Percentiles rank a stretch among this genome's conserved stretches.
phyloP scores from a whole-genome alignment of 2,329 filamentous ascomycete genomes.

The Botrytis paeoniae region DNA sequence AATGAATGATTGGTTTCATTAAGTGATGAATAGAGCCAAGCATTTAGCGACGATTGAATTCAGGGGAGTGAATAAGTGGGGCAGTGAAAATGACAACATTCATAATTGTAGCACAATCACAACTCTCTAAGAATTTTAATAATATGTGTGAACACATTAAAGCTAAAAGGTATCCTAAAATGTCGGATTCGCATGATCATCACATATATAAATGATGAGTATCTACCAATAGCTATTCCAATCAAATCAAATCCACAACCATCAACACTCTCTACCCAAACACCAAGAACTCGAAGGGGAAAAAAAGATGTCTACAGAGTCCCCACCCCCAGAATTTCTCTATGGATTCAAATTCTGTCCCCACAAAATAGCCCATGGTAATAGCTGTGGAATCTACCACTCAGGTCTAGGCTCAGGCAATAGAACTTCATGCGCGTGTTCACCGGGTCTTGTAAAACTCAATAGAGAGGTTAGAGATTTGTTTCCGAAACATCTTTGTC shows the following conservation, averaged over 20 bases:
- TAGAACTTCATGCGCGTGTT: not conserved
- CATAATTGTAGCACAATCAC: not conserved
- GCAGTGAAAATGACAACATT: not conserved
- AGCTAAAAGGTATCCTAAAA: fast-evolving
- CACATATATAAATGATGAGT: not conserved
- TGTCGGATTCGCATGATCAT: too few relatives aligned
- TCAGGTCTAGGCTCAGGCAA: not conserved
- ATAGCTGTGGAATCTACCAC: not conserved
- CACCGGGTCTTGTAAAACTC: not conserved
- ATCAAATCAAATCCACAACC: not conserved
- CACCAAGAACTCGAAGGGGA: too few relatives aligned
- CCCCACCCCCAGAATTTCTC: not conserved
- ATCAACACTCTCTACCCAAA: not conserved
- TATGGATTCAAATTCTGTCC: not conserved
- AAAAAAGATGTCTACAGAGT: not conserved
- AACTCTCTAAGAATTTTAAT: not conserved
- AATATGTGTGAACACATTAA: fast-evolving
- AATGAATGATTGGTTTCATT: not conserved
- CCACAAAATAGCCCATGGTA: not conserved
- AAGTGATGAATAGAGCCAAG: not conserved
- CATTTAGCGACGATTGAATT: not conserved
- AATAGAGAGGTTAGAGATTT: not conserved
- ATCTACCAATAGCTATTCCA: not conserved
- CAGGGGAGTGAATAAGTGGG: not conserved
- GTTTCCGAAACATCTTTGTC: not conserved